Evolutionary conservation across 257 asterid species (phyloP).

Genomic region (Jacaranda mimosifolia): DNA sequence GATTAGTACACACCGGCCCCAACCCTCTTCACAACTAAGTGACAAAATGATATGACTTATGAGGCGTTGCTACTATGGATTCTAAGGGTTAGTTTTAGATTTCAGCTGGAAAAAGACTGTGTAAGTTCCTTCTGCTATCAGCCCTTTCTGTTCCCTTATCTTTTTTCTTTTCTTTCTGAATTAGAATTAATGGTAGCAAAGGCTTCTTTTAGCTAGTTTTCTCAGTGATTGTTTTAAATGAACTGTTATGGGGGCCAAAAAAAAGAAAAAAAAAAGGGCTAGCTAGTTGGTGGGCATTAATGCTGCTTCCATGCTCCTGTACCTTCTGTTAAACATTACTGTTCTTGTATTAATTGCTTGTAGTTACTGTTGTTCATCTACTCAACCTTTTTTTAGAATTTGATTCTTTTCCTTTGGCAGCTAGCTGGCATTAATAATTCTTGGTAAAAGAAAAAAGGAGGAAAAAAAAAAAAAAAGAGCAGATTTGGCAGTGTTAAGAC

Average conservation of each 20-base stretch:
- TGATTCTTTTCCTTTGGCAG: conserved; percentile 38
- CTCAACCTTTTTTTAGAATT: conserved; percentile 33
- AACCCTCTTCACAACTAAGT: conserved; percentile 83
- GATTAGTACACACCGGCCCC: conserved; percentile 82
- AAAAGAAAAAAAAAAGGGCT: neutral
- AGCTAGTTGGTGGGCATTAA: neutral
- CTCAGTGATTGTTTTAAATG: conserved; percentile 38
- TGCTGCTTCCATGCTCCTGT: conserved; percentile 26
- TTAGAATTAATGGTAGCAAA: conserved; percentile 68
- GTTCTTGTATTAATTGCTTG: conserved; percentile 49
- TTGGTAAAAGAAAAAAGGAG: neutral
- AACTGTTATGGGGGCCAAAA: neutral
- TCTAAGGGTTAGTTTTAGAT: conserved; percentile 47
- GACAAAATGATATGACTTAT: neutral
- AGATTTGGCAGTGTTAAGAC: conserved; percentile 38
- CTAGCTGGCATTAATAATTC: conserved; percentile 37
- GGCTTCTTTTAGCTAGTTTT: conserved; percentile 37
- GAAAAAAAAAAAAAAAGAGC: neutral
- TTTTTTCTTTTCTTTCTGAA: conserved; percentile 25
- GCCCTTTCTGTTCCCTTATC: neutral
- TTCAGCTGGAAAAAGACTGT: conserved; percentile 24
- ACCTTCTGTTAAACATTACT: conserved; percentile 42
- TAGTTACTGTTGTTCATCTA: conserved; percentile 47
- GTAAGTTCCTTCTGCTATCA: conserved; percentile 36
- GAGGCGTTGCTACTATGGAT: conserved; percentile 66